Percentiles rank a stretch among this genome's conserved stretches.
Evolutionary conservation across 495 filamentous ascomycete genomes (phyloP).

Genomic region (Penicillium fimorum): DNA sequence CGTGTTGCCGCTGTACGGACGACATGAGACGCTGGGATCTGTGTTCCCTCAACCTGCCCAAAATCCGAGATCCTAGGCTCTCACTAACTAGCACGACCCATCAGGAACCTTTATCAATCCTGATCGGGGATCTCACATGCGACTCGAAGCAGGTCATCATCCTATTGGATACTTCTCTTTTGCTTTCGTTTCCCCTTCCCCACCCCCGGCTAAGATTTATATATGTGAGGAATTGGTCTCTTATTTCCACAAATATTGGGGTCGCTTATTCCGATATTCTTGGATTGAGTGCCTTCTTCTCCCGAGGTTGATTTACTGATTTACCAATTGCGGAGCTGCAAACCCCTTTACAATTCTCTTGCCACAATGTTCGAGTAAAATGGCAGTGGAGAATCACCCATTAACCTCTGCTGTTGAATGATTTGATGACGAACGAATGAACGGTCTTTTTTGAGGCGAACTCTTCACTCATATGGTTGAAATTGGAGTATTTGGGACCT

Average conservation of each 20-base stretch:
- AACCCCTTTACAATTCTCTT: neutral
- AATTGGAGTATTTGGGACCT: neutral
- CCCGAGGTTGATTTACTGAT: neutral
- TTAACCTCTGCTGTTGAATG: neutral
- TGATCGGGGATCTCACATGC: neutral
- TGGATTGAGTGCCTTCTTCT: neutral
- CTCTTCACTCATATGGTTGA: neutral
- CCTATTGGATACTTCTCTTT: neutral
- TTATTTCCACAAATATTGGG: neutral
- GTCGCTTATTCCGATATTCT: neutral
- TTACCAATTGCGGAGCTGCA: neutral
- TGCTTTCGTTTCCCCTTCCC: neutral
- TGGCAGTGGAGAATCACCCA: neutral
- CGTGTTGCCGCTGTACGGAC: neutral
- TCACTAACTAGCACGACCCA: neutral
- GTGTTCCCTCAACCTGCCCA: neutral
- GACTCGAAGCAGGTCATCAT: neutral
- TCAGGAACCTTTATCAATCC: neutral
- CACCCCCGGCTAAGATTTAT: neutral
- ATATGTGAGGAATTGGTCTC: neutral
- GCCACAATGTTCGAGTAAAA: neutral
- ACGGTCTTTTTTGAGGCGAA: constrained; percentile 5
- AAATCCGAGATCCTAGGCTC: neutral
- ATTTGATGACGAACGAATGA: constrained; percentile 6
- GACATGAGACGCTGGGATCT: neutral